phyloP scores from a whole-genome alignment of 345 rosid species.

The Brassica cretica region DNA sequence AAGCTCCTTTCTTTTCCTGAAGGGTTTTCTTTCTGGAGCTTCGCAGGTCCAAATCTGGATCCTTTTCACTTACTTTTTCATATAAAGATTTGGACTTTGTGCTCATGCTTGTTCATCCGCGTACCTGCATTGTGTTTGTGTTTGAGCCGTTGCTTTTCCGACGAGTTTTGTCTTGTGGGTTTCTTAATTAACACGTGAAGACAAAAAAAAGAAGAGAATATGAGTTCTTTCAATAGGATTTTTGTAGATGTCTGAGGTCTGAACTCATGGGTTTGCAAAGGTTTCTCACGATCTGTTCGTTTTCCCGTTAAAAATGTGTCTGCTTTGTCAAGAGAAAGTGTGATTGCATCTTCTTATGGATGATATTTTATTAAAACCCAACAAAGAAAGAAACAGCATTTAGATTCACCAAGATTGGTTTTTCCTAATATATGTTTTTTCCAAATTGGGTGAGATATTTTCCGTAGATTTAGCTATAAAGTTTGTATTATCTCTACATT shows the following conservation, averaged over 20 bases:
- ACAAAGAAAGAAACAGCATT: slow-evolving; percentile 1
- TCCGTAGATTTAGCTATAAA: slow-evolving; percentile 1
- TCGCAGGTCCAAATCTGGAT: slow-evolving; percentile 14
- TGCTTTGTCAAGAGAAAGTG: neutral
- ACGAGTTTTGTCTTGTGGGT: neutral
- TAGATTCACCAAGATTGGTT: slow-evolving; percentile 27
- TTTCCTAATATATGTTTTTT: slow-evolving; percentile 9
- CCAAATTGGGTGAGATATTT: slow-evolving; percentile 5
- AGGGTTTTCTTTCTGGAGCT: slow-evolving; percentile 17
- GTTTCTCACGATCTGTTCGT: slow-evolving; percentile 34
- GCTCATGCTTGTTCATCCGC: slow-evolving; percentile 19
- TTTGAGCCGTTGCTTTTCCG: neutral
- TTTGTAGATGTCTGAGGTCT: slow-evolving; percentile 16
- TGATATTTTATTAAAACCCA: neutral
- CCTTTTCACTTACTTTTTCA: neutral
- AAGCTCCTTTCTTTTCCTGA: slow-evolving; percentile 29
- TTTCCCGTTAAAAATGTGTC: neutral
- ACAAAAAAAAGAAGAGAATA: neutral
- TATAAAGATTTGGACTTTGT: neutral
- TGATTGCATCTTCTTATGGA: neutral
- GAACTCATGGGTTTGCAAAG: slow-evolving; percentile 13
- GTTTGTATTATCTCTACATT: slow-evolving; percentile 14
- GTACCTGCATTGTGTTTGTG: slow-evolving; percentile 22
- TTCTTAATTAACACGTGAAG: neutral
- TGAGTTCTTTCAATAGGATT: slow-evolving; percentile 1